Conservation (phyloP, 225 moss, liverwort and hornwort species). For the Physcomitrellopsis africana region DNA sequence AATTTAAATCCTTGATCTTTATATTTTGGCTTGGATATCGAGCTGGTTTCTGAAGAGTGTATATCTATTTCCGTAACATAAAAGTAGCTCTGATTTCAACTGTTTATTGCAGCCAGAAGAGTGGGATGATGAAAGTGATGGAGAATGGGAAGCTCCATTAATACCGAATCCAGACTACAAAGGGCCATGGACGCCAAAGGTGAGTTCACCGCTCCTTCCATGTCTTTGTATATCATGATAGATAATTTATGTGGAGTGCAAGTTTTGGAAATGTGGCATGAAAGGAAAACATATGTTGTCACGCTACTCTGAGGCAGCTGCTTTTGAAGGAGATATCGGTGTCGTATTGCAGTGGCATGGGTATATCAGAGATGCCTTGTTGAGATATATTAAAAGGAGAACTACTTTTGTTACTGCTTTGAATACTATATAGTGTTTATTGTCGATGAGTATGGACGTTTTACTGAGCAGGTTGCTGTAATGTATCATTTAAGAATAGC, state of each 20-base stretch:
- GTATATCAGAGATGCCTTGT: neutral
- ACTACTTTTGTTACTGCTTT: neutral
- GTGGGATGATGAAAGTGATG: conserved; percentile 65
- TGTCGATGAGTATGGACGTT: conserved; percentile 4
- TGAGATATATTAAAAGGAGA: neutral
- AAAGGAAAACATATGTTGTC: conserved; percentile 7
- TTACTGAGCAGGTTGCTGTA: neutral
- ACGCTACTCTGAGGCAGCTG: conserved; percentile 12
- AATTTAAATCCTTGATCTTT: neutral
- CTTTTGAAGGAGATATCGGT: conserved; percentile 14
- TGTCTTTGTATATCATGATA: conserved; percentile 1
- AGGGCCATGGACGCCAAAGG: conserved; percentile 59
- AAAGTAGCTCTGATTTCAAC: conserved; percentile 7
- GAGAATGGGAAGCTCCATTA: conserved; percentile 54
- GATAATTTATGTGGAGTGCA: neutral
- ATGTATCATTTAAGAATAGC: neutral
- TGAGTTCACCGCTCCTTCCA: conserved; percentile 3
- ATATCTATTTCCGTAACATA: neutral
- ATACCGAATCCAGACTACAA: conserved; percentile 53
- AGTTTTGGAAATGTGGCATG: conserved; percentile 18
- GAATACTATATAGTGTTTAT: conserved; percentile 3
- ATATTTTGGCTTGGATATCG: neutral
- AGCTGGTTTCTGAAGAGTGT: conserved; percentile 1
- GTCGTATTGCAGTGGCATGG: neutral
- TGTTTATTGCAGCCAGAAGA: conserved; percentile 49